Conservation (phyloP, 208 protist genomes). For the Acanthamoeba royreba region DNA sequence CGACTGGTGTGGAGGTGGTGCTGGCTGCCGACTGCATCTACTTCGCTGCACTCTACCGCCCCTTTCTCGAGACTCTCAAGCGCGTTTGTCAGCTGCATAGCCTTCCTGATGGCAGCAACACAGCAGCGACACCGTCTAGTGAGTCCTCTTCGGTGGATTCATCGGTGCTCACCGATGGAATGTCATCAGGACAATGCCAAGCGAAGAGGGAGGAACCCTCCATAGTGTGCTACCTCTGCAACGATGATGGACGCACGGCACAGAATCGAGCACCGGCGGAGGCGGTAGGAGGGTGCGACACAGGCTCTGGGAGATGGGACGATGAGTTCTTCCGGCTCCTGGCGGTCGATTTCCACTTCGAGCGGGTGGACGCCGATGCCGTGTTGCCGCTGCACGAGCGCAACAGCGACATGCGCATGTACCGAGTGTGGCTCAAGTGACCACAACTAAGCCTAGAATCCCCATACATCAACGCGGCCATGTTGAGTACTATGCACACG, state of each 20-base stretch:
- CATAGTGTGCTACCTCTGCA: background rate
- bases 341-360: background rate
- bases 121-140: too few species aligned
- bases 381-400: background rate
- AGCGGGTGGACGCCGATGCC: background rate
- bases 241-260: background rate
- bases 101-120: too few species aligned
- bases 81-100: background rate
- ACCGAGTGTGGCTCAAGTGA: background rate
- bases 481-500: too few species aligned
- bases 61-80: background rate
- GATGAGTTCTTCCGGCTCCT: background rate
- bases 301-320: background rate
- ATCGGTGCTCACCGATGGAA: too few species aligned
- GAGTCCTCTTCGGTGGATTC: too few species aligned
- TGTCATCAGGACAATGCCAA: too few species aligned
- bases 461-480: too few species aligned
- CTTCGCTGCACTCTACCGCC: background rate
- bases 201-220: too few species aligned
- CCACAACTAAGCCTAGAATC: too few species aligned
- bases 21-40: background rate
- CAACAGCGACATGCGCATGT: slow-evolving; percentile 1
- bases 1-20: background rate
- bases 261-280: background rate
- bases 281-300: background rate